These are phyloP conservation scores for Tuber aestivum DNA, from an alignment of 495 filamentous ascomycete genomes.

Conservation along the genomic window DNA sequence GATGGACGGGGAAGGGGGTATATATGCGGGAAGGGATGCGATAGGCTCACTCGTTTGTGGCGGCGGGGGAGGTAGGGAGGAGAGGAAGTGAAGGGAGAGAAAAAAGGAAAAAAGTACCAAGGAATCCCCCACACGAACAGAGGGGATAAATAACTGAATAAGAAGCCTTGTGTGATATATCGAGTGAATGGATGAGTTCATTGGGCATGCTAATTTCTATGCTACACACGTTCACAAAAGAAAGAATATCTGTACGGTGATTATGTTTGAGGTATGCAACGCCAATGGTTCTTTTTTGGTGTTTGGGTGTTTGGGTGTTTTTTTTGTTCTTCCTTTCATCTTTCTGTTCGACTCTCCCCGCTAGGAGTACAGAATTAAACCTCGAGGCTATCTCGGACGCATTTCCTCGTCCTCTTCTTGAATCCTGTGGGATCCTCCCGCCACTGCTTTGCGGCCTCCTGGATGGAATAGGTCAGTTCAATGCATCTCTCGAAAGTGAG, in stretches of 20 bases:
- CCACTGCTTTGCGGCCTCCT: conserved; percentile 98
- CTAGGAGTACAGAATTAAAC: conserved; percentile 15
- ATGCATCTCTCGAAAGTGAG: not conserved
- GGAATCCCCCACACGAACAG: not conserved
- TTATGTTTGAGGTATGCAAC: no score
- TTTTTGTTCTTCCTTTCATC: not conserved
- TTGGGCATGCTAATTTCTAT: not conserved
- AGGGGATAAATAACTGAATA: not conserved
- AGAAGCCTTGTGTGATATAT: not conserved
- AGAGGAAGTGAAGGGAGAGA: not conserved
- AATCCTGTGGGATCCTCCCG: conserved; percentile 76
- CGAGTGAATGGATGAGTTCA: not conserved
- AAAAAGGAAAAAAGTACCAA: not conserved
- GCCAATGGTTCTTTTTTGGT: no score
- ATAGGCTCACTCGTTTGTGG: not conserved
- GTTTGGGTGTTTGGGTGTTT: no score
- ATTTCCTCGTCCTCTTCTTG: conserved; percentile 76
- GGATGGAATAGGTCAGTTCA: conserved; percentile 25
- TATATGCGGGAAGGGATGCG: not conserved
- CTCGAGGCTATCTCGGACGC: conserved; percentile 63
- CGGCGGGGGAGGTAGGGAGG: not conserved
- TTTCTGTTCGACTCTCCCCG: not conserved
- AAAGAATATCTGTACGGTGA: not conserved
- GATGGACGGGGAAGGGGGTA: not conserved
- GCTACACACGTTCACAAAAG: not conserved